Base-by-base conservation (phyloP, 192 early-diverging fungal genomes). In the Umbelopsis sp. region DNA sequence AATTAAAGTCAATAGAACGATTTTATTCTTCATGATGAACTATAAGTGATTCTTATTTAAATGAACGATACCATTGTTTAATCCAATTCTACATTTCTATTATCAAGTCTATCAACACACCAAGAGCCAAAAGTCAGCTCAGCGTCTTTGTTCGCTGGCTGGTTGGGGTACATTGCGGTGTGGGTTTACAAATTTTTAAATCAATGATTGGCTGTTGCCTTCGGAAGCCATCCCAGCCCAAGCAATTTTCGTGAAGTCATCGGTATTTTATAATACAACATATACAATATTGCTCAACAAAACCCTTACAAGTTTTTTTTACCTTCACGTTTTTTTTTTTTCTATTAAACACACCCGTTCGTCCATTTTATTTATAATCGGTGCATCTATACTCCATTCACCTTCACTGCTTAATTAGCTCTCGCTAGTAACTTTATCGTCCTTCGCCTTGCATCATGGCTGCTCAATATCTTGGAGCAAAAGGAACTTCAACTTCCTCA, bases 381-480 rank as follows among this genome's bases (percentile, higher is more conserved):
- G 56, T 62, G 24, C 56, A 11, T 29, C 52, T 25, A 54, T 25
- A n/a, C n/a, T 12, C 25, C 24, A 12, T 25, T 25, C n/a, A 20
- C 54, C 20, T 25, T 16, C 9, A 4, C 56, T n/a, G 2, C 12
- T 62, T 32, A 11, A 34, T 62, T 62, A 62, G 56, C 31, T n/a
- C 31, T 16, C 26, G 54, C 54, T 59, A 59, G 54, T 32, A 32
- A 24, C 52, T 26, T 3, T 26, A 53, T 14, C 52, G 16, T 34
- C 31, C 16, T 62, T 29, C 56, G 20, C 31, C 20, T 59, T 32
- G 9, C 56, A 34, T 31, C 52, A 62, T 62, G 56, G 56, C 56
- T 36, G 56, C 56, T 62, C 56, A 62, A 62, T 62, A 62, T 62
- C 56, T 62, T 62, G 56, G 56, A 62, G 56, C 56, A 32, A 62